Evolutionary conservation across 192 early-diverging fungal species (phyloP).

Genomic region (Diversispora eburnea): DNA sequence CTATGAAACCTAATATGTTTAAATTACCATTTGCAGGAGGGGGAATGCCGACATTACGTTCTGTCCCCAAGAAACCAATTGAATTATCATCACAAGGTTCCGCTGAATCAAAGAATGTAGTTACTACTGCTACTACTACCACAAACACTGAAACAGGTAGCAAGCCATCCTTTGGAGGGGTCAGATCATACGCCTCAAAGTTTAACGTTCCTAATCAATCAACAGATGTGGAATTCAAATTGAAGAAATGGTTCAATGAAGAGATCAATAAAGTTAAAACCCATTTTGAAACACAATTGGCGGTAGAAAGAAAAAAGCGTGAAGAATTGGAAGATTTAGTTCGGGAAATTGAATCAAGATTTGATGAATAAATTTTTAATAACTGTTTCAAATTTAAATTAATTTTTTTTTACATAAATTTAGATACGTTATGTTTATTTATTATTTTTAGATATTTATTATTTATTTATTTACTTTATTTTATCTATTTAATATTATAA

Average conservation of each 20-base stretch:
- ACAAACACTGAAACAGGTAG: neutral
- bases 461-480: too few relatives aligned
- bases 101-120: neutral
- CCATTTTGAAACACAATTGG: conserved; percentile 26
- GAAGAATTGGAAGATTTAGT: conserved; percentile 33
- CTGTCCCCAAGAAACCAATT: conserved; percentile 14
- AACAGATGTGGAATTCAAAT: conserved; percentile 30
- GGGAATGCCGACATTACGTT: conserved; percentile 18
- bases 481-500: too few relatives aligned
- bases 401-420: too few relatives aligned
- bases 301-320: conserved; percentile 37
- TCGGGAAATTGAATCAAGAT: conserved; percentile 27
- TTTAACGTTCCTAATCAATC: conserved; percentile 38
- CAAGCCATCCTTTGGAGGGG: conserved; percentile 35
- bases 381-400: too few relatives aligned
- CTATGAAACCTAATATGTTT: conserved; percentile 38
- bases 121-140: neutral
- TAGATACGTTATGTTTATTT: too few relatives aligned
- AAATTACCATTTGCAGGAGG: conserved; percentile 38
- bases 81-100: conserved; percentile 12
- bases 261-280: conserved; percentile 37
- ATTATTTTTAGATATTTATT: too few relatives aligned
- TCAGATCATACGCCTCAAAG: conserved; percentile 35
- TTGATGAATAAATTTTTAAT: conserved; percentile 27
- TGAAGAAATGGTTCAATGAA: conserved; percentile 40